These are phyloP conservation scores for Smallanthus sonchifolius DNA, from an alignment of 129 eudicot genomes.

Conservation along the genomic window DNA sequence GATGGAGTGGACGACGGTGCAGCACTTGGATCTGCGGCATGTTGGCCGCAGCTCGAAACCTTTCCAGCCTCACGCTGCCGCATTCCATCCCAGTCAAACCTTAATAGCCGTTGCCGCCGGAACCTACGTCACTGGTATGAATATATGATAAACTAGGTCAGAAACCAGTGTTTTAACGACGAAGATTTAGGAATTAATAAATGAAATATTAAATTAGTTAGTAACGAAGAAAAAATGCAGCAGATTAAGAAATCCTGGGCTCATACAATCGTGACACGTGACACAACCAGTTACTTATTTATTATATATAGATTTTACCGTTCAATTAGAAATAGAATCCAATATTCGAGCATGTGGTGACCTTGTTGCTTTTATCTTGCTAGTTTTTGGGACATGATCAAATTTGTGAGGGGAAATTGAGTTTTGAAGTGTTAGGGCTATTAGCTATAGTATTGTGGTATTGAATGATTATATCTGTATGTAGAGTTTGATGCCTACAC, in stretches of 20 bases:
- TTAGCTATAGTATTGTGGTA: neutral
- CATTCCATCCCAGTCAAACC: conserved; percentile 87
- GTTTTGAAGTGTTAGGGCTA: neutral
- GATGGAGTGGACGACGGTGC: conserved; percentile 99
- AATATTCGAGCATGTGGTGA: neutral
- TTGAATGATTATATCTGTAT: neutral
- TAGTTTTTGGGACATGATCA: neutral
- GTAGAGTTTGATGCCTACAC: conserved; percentile 88
- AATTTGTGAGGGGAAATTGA: conserved; percentile 4
- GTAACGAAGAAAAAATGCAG: no score
- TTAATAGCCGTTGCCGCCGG: conserved; percentile 82
- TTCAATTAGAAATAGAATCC: neutral
- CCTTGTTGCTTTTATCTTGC: neutral
- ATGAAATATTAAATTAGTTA: no score
- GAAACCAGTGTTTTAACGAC: no score
- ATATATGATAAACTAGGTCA: neutral
- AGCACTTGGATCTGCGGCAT: conserved; percentile 98
- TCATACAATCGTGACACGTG: no score
- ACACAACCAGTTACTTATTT: no score
- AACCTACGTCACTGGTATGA: conserved; percentile 65
- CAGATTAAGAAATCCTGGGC: no score
- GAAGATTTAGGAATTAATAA: no score
- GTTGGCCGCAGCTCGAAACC: conserved; percentile 85
- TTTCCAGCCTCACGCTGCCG: conserved; percentile 94
- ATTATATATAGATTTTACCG: neutral